Evolutionary conservation across 2,329 filamentous ascomycete genomes (phyloP).

Genomic region (Setomelanomma holmii): DNA sequence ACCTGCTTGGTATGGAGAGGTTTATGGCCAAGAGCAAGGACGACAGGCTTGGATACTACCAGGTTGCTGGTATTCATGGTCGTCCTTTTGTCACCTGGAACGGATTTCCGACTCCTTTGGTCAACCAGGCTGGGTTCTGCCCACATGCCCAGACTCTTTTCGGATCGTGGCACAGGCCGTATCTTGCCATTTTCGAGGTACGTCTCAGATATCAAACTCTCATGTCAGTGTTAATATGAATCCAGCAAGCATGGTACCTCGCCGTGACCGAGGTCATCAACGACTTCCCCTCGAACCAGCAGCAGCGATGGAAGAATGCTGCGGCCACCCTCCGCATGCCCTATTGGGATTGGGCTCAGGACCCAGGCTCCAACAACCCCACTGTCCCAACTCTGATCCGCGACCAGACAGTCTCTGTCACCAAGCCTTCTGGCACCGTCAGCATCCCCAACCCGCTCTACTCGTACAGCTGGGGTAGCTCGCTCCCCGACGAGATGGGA

Average conservation of each 20-base stretch:
- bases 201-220: slow-evolving; percentile 1
- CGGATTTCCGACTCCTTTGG: slow-evolving; percentile 43
- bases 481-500: slow-evolving; percentile 62
- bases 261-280: slow-evolving; percentile 51
- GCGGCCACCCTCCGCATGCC: slow-evolving; percentile 53
- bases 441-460: slow-evolving; percentile 56
- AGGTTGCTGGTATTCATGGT: slow-evolving; percentile 81
- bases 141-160: slow-evolving; percentile 78
- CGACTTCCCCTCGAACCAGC: slow-evolving; percentile 50
- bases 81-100: slow-evolving; percentile 70
- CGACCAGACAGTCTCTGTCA: slow-evolving; percentile 52
- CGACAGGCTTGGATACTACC: slow-evolving; percentile 75
- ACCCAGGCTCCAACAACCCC: slow-evolving; percentile 37
- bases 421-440: slow-evolving; percentile 48
- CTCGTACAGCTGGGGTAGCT: slow-evolving; percentile 54
- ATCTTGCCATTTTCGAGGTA: slow-evolving; percentile 70
- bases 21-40: slow-evolving; percentile 73
- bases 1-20: slow-evolving; percentile 74
- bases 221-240: not conserved
- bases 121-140: slow-evolving; percentile 73
- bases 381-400: slow-evolving; percentile 46
- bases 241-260: slow-evolving; percentile 52
- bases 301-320: slow-evolving; percentile 49
- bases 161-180: slow-evolving; percentile 83
- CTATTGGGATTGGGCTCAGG: slow-evolving; percentile 58